Evolutionary conservation across 2,329 filamentous ascomycete genomes (phyloP).

Genomic region (Sarocladium oryzae): DNA sequence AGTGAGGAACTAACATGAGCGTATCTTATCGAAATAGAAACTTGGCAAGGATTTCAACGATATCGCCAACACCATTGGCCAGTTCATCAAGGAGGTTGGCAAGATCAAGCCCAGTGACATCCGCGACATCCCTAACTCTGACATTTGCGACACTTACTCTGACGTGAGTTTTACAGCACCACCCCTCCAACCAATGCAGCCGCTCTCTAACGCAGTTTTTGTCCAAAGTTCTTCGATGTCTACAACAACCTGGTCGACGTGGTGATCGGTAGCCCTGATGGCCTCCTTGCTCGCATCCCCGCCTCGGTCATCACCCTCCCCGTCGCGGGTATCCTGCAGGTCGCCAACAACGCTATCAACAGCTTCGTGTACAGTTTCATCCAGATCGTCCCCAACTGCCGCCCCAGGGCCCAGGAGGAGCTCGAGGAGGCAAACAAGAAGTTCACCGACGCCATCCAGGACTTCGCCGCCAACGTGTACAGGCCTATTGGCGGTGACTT

Average conservation of each 20-base stretch:
- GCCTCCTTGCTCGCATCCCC: neutral
- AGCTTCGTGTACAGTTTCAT: conserved; percentile 2
- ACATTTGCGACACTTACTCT: conserved; percentile 5
- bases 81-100: conserved; percentile 3
- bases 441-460: neutral
- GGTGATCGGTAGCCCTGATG: neutral
- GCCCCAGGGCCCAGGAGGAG: neutral
- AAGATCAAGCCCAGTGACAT: neutral
- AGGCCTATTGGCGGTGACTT: conserved; percentile 4
- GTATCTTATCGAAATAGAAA: neutral
- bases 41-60: neutral
- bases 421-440: neutral
- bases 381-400: neutral
- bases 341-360: conserved; percentile 4
- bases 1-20: too few relatives aligned
- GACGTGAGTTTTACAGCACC: neutral
- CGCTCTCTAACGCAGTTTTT: too few relatives aligned
- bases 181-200: too few relatives aligned
- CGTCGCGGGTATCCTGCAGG: neutral
- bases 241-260: conserved; percentile 6
- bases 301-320: neutral
- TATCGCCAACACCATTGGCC: neutral
- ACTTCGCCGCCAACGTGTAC: conserved; percentile 1
- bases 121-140: neutral
- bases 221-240: neutral